Percentiles rank a stretch among this genome's conserved stretches.
phyloP scores from a whole-genome alignment of 306 rosid species.

The Trichosanthes cucumerina region DNA sequence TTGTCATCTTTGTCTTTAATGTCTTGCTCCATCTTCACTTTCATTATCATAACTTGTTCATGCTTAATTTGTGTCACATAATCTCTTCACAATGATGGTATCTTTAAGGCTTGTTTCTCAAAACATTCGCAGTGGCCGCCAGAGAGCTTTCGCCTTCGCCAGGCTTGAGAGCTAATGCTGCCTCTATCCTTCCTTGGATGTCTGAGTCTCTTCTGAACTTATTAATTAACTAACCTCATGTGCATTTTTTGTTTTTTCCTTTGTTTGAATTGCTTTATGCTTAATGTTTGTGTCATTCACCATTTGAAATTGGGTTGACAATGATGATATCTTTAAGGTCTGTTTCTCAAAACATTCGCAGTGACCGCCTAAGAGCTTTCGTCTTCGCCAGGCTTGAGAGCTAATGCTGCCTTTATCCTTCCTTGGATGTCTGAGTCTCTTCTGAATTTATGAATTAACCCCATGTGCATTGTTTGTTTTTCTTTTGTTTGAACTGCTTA shows the following conservation, averaged over 20 bases:
- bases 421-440: slow-evolving; percentile 6
- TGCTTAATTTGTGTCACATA: too few species aligned
- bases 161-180: slow-evolving; percentile 10
- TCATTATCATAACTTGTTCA: too few species aligned
- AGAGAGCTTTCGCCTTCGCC: slow-evolving; percentile 12
- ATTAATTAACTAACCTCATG: too few species aligned
- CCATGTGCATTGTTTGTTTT: too few species aligned
- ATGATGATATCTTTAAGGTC: slow-evolving; percentile 18
- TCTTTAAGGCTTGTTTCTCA: not conserved
- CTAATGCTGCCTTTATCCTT: slow-evolving; percentile 9
- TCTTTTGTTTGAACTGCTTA: too few species aligned
- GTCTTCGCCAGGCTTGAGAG: slow-evolving; percentile 15
- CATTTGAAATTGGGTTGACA: not conserved
- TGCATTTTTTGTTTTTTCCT: too few species aligned
- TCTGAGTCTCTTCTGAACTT: not conserved
- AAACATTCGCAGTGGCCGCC: slow-evolving; percentile 16
- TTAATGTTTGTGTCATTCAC: not conserved
- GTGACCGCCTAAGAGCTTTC: slow-evolving; percentile 25
- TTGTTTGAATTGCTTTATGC: too few species aligned
- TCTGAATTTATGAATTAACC: too few species aligned
- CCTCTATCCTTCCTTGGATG: not conserved
- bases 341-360: slow-evolving; percentile 7
- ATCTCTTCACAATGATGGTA: slow-evolving; percentile 10
- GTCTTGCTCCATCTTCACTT: not conserved
- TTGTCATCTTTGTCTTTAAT: not conserved